A percentile compares a stretch with the other conserved stretches of the same genome.
phyloP scores from a whole-genome alignment of 805 yeast species.

The Zygoascus flipseniorum region DNA sequence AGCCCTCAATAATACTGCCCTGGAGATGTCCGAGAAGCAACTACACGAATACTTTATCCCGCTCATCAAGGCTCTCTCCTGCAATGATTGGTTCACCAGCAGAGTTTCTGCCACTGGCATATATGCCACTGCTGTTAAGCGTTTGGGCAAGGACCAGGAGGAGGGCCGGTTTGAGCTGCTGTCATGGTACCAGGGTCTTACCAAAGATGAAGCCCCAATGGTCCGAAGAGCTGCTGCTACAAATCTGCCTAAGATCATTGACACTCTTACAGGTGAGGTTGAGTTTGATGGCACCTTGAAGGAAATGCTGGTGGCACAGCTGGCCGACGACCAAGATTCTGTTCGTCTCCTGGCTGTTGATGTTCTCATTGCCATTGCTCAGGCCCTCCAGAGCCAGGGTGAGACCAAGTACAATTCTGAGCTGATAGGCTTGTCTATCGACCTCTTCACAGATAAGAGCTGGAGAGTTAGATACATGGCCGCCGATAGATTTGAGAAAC shows the following conservation, averaged over 20 bases:
- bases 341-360: conserved; percentile 88
- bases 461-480: conserved; percentile 99
- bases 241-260: conserved; percentile 67
- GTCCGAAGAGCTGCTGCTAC: conserved; percentile 92
- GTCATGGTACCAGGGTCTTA: conserved; percentile 57
- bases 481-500: conserved; percentile 79
- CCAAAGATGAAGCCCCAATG: conserved; percentile 94
- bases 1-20: conserved; percentile 65
- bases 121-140: conserved; percentile 49
- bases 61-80: conserved; percentile 65
- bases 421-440: conserved; percentile 42
- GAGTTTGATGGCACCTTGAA: conserved; percentile 49
- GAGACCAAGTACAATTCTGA: conserved; percentile 17
- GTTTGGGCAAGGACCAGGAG: conserved; percentile 11
- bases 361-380: conserved; percentile 70
- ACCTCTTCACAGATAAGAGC: conserved; percentile 76
- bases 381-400: conserved; percentile 21
- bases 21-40: conserved; percentile 39
- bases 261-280: conserved; percentile 36
- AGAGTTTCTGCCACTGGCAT: conserved; percentile 89
- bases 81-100: conserved; percentile 90
- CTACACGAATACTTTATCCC: conserved; percentile 61
- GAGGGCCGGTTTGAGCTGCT: conserved; percentile 40
- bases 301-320: conserved; percentile 71
- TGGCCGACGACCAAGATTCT: conserved; percentile 86